phyloP scores from a whole-genome alignment of 2,329 filamentous ascomycete genomes.

The Plectosphaerella sp. region DNA sequence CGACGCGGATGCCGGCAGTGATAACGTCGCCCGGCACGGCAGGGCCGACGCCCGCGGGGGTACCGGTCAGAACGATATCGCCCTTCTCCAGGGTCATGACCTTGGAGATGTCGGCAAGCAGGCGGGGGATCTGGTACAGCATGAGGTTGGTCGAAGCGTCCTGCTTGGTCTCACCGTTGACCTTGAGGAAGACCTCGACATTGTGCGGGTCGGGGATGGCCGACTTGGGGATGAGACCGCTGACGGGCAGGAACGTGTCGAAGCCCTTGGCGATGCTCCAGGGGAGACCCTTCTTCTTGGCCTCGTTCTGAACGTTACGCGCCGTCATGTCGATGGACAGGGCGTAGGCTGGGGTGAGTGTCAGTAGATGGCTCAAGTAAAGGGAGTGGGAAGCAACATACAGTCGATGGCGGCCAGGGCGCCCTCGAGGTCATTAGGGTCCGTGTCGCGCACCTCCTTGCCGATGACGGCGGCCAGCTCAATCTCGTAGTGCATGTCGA shows the following conservation, averaged over 20 bases:
- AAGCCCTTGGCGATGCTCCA: slow-evolving; percentile 98
- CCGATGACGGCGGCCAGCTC: slow-evolving; percentile 89
- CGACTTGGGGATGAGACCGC: slow-evolving; percentile 72
- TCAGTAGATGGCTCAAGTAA: slow-evolving; percentile 1
- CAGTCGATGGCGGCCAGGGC: slow-evolving; percentile 79
- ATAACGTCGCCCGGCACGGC: slow-evolving; percentile 85
- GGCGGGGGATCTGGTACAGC: slow-evolving; percentile 84
- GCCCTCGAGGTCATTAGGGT: slow-evolving; percentile 67
- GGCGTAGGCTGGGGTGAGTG: slow-evolving; percentile 62
- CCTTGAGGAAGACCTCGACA: slow-evolving; percentile 77
- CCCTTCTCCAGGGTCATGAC: slow-evolving; percentile 93
- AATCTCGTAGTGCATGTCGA: slow-evolving; percentile 89
- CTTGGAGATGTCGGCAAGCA: slow-evolving; percentile 85
- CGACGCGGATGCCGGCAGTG: slow-evolving; percentile 74
- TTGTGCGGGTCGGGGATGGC: slow-evolving; percentile 83
- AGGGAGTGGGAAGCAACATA: slow-evolving; percentile 30
- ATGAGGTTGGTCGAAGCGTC: slow-evolving; percentile 88
- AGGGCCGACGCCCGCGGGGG: slow-evolving; percentile 88
- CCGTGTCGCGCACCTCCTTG: slow-evolving; percentile 71
- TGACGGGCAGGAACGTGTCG: slow-evolving; percentile 92
- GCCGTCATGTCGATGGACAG: slow-evolving; percentile 97
- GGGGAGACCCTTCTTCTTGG: slow-evolving; percentile 92
- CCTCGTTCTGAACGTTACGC: slow-evolving; percentile 91
- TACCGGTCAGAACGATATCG: slow-evolving; percentile 93
- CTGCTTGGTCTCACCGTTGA: slow-evolving; percentile 77